Base-by-base conservation (phyloP, 2,329 filamentous ascomycete genomes). In the Cercospora nicotianae region DNA sequence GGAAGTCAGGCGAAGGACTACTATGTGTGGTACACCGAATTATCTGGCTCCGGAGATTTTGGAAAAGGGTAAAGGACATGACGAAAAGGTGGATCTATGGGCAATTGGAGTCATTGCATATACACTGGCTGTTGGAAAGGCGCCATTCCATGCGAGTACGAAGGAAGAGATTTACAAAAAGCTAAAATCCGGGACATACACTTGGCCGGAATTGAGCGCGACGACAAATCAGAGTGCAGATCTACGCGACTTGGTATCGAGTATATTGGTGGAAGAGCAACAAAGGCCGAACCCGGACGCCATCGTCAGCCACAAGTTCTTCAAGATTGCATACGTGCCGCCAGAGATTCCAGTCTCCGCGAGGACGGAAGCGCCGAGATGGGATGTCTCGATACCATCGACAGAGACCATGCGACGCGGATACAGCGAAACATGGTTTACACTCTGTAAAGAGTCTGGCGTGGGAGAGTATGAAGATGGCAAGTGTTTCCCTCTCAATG, bases 51-150 rank as follows among this genome's bases (percentile, higher is more conserved):
- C 95, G 0, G 95, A 99, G 77, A 97, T 99, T 69, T 82, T 99
- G 62, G 92, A 97, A 77, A 97, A 95, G 83, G 95, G 92, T 77
- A 93, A 94, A 75, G 95, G 95, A 0, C 95, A 99, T 78, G 95
- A 97, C 73, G 94, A 98, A 78, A 97, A 96, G 84, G 95, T 99
- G 3, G 95, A 99, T 78, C 92, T 99, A 65, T 99, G 96, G 96
- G 97, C 94, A 55, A 85, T 99, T 77, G 95, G 96, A 20, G 95
- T 99, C 73, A 99, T 99, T 78, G 93, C 96, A 89, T 98, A 96
- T 81, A 96, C 95, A 60, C 94, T 99, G 88, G 90, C 98, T 58
- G 95, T 95, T 7, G 96, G 95, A 20, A 96, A 94, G 75, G 94
- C 95, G 0, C 95, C 95, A 0, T 99, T 99, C 79, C 95, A 99